phyloP scores from a whole-genome alignment of 2,329 filamentous ascomycete genomes.

The Harringtonia aguacate region DNA sequence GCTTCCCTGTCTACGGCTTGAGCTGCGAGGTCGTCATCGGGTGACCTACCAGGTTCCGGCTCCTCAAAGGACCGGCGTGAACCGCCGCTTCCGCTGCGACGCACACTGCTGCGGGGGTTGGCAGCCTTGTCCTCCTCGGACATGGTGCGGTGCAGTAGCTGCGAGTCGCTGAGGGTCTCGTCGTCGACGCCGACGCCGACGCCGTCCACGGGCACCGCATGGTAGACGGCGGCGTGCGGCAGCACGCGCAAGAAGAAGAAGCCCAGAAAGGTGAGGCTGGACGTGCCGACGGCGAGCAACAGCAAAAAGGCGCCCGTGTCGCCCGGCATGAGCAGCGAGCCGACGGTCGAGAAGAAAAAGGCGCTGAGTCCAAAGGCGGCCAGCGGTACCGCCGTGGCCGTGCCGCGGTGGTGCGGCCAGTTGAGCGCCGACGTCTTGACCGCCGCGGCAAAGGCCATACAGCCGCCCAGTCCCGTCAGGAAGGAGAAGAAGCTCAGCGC shows the following conservation, averaged over 20 bases:
- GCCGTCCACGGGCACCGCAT: slow-evolving; percentile 34
- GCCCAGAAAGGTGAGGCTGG: slow-evolving; percentile 59
- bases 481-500: slow-evolving; percentile 74
- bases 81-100: slow-evolving; percentile 24
- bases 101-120: slow-evolving; percentile 22
- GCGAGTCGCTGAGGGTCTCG: slow-evolving; percentile 21
- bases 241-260: slow-evolving; percentile 80
- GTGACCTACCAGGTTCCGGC: slow-evolving; percentile 63
- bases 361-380: slow-evolving; percentile 91
- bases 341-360: slow-evolving; percentile 85
- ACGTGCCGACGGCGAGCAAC: slow-evolving; percentile 71
- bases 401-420: slow-evolving; percentile 83
- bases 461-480: slow-evolving; percentile 79
- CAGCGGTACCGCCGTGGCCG: slow-evolving; percentile 85
- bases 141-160: slow-evolving; percentile 28
- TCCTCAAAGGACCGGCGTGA: too few species aligned
- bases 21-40: slow-evolving; percentile 7
- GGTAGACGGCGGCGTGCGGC: slow-evolving; percentile 43
- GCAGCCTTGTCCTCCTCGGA: slow-evolving; percentile 28
- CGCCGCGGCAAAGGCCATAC: slow-evolving; percentile 78
- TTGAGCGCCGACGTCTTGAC: slow-evolving; percentile 84
- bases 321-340: slow-evolving; percentile 68
- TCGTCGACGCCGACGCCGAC: slow-evolving; percentile 14
- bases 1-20: neutral
- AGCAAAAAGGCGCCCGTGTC: slow-evolving; percentile 74